A percentile compares a stretch with the other conserved stretches of the same genome.
Evolutionary conservation across 208 protist genomes (phyloP).

Genomic region (Paratrypanosoma confusum): DNA sequence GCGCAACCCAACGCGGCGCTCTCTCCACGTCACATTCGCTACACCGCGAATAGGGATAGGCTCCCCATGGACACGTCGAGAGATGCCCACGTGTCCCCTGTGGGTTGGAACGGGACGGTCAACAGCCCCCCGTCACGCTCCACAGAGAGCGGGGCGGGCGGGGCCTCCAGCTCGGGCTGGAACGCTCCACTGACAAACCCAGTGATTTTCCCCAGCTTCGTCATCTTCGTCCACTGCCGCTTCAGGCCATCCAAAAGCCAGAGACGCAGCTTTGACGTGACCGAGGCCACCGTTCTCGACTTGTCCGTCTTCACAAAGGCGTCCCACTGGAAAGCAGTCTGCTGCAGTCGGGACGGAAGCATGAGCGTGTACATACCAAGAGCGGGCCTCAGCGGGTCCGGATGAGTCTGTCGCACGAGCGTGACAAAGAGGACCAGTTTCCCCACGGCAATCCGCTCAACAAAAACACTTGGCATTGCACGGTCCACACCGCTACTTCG

Average conservation of each 20-base stretch:
- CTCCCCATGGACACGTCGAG: too few relatives aligned
- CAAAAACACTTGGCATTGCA: too few relatives aligned
- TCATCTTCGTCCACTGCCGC: conserved; percentile 74
- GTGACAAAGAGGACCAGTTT: conserved; percentile 47
- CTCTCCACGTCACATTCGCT: too few relatives aligned
- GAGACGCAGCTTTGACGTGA: conserved; percentile 19
- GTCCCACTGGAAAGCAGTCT: conserved; percentile 38
- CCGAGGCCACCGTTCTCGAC: conserved; percentile 33
- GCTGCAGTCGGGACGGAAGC: conserved; percentile 40
- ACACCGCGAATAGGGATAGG: too few relatives aligned
- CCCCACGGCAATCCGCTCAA: conserved; percentile 33
- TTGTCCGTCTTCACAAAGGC: conserved; percentile 24
- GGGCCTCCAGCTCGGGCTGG: too few relatives aligned
- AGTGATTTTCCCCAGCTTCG: conserved; percentile 51
- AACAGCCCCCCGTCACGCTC: too few relatives aligned
- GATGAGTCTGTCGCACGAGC: conserved; percentile 37
- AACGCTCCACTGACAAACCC: too few relatives aligned
- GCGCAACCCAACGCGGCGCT: too few relatives aligned
- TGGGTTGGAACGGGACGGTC: too few relatives aligned
- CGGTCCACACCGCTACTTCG: too few relatives aligned
- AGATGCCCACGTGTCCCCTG: too few relatives aligned
- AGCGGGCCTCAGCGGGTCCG: conserved; percentile 46
- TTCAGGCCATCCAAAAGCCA: conserved; percentile 51
- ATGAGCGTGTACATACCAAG: conserved; percentile 66
- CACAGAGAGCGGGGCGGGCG: too few relatives aligned